Evolutionary conservation across 805 yeast genomes (phyloP).

Genomic region (Kuraishia molischiana): DNA sequence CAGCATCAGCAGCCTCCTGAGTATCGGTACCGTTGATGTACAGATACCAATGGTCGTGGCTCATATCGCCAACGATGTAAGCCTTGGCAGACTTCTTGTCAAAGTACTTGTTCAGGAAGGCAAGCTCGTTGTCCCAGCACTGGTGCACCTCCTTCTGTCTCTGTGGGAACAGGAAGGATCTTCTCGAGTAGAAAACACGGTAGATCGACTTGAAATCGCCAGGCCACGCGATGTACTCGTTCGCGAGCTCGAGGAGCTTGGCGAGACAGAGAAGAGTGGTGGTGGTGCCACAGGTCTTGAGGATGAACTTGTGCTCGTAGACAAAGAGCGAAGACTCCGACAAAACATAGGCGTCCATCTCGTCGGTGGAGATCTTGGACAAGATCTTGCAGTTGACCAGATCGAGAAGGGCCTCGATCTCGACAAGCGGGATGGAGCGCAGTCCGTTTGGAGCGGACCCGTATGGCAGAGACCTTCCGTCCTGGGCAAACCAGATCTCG

Average conservation of each 20-base stretch:
- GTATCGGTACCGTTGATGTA: constrained; percentile 47
- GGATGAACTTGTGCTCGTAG: constrained; percentile 71
- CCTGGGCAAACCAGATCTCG: constrained; percentile 78
- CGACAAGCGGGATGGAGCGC: constrained; percentile 51
- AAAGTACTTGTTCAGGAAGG: constrained; percentile 58
- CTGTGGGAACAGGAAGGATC: constrained; percentile 88
- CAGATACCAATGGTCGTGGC: constrained; percentile 86
- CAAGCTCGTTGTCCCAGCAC: constrained; percentile 77
- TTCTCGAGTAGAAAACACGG: constrained; percentile 80
- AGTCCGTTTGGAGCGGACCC: constrained; percentile 35
- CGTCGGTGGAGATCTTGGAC: constrained; percentile 59
- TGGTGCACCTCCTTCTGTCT: constrained; percentile 74
- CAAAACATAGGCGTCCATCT: constrained; percentile 74
- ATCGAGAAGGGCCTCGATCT: constrained; percentile 69
- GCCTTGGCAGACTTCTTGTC: constrained; percentile 45
- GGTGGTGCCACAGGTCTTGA: constrained; percentile 96
- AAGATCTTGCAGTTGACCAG: constrained; percentile 82
- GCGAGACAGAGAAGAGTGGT: constrained; percentile 75
- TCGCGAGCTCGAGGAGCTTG: constrained; percentile 45
- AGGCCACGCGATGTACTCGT: constrained; percentile 28
- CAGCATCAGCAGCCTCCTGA: not conserved
- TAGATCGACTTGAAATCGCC: constrained; percentile 26
- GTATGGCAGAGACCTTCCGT: constrained; percentile 26
- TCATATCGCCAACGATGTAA: constrained; percentile 72
- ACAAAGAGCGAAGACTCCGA: constrained; percentile 89